These are phyloP conservation scores for Tulasnella sp. DNA, from an alignment of 768 basidiomycete species.

Conservation along the genomic window DNA sequence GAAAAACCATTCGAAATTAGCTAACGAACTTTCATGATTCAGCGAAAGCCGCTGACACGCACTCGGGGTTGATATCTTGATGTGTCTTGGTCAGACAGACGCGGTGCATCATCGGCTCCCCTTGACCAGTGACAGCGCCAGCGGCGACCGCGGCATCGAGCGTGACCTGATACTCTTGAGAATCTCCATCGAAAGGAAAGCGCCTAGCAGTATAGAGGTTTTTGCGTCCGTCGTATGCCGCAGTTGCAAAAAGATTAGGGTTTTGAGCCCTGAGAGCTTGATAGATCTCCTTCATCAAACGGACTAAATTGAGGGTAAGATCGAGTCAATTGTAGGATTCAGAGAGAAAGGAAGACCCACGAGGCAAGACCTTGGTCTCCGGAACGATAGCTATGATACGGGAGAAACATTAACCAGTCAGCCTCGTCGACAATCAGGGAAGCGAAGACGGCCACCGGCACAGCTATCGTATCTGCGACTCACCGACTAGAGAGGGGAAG, in stretches of 20 bases:
- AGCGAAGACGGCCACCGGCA: no score
- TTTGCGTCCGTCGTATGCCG: neutral
- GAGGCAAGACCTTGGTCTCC: no score
- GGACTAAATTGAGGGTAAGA: neutral
- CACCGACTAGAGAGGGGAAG: neutral
- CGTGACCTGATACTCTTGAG: neutral
- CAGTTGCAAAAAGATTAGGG: neutral
- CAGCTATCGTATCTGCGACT: neutral
- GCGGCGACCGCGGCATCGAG: neutral
- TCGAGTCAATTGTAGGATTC: neutral
- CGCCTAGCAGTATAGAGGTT: neutral
- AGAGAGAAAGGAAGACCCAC: no score
- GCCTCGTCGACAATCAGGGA: no score
- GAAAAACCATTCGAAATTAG: no score
- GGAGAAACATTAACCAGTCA: no score
- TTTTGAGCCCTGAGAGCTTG: neutral
- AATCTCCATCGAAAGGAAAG: neutral
- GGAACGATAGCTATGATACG: no score
- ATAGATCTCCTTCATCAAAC: neutral
- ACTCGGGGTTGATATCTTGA: neutral
- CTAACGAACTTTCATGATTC: neutral
- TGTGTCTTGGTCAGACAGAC: no score
- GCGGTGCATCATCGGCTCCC: neutral
- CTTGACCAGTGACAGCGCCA: neutral
- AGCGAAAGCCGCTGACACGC: neutral